These are phyloP conservation scores for Pascua sp. DNA, from an alignment of 1,284 basidiomycete genomes.

Conservation along the genomic window DNA sequence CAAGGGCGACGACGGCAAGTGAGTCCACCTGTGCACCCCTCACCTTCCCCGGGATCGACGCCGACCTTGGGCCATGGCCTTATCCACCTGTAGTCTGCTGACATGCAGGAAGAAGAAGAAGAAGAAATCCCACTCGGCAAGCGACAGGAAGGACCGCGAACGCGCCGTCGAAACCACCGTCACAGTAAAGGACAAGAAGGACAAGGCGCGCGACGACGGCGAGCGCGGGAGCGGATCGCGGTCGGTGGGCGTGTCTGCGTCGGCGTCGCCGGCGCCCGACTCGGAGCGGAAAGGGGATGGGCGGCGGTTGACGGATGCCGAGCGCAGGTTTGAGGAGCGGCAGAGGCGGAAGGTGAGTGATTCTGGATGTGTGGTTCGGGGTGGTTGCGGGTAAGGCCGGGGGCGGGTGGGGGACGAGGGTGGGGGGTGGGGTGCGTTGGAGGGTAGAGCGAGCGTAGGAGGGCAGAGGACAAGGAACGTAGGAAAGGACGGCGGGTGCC, in stretches of 20 bases:
- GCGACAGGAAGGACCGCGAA: conserved; percentile 27
- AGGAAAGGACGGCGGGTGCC: background rate
- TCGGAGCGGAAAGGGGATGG: conserved; percentile 3
- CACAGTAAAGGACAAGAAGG: background rate
- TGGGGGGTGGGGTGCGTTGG: too few relatives aligned
- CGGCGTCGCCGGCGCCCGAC: conserved; percentile 5
- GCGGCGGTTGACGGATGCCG: conserved; percentile 77
- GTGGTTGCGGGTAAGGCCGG: too few relatives aligned
- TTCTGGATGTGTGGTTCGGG: too few relatives aligned
- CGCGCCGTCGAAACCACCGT: conserved; percentile 40
- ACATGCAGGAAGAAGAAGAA: conserved; percentile 50
- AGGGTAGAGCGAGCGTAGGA: too few relatives aligned
- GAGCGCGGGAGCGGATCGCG: conserved; percentile 5
- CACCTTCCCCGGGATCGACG: too few relatives aligned
- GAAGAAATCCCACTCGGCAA: conserved; percentile 70
- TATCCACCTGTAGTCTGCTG: too few relatives aligned
- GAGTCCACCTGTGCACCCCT: conserved; percentile 35
- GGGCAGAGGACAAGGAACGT: too few relatives aligned
- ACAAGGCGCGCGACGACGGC: background rate
- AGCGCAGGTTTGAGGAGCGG: conserved; percentile 80
- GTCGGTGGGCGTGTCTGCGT: conserved; percentile 5
- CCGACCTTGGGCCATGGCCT: background rate
- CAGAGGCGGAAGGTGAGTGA: conserved; percentile 72
- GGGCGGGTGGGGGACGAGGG: too few relatives aligned
- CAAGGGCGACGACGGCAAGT: conserved; percentile 82